Evolutionary conservation across 148 eudicot genomes (phyloP), one percentile per base, ranked within the genome.

Genomic region (Rhododendron ovatum): DNA sequence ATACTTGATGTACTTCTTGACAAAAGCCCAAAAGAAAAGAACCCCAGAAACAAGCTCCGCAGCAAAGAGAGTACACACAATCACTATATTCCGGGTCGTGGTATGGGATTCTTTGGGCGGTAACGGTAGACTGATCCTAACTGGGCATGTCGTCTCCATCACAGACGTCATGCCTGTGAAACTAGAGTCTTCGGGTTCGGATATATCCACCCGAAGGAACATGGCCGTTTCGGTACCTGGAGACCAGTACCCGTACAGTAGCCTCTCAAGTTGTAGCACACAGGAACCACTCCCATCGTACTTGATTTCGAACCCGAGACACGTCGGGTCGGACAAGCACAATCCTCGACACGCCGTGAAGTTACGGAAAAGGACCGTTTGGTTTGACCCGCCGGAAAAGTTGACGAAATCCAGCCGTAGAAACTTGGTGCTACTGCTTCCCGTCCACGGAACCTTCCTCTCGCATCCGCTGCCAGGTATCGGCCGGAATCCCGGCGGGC

Each of bases 1-100:
- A 45, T 96, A 96, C 93, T 94, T 94, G 24, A 92, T 92, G 77
- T 94, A 94, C 92, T 93, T 94, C 87, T 90, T 96, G 9, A 93
- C 84, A 80, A 96, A 94, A 39, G 94, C 91, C 96, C 96, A 89
- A 83, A 96, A 92, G 88, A 94, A 92, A 57, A 91, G 61, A 48
- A 89, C 89, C 10, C 98, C 98, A 73, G 91, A 84, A 8, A 91
- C 90, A 35, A 96, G 91, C 91, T 96, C 98, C 22, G 89, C 85
- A n/a, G 89, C 85, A 22, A 94, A 96, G 7, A 96, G 83, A 1
- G 89, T 61, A 37, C 84, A 87, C 39, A 94, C 88, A 6, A 94
- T 93, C n/a, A 75, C 87, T 33, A 94, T 93, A 75, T 96, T 96
- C 28, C 94, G 90, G 37, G 93, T 87, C 41, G 89, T 92, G 15